Conservation (phyloP, 345 rosid species). For the Syzygium oleosum region DNA sequence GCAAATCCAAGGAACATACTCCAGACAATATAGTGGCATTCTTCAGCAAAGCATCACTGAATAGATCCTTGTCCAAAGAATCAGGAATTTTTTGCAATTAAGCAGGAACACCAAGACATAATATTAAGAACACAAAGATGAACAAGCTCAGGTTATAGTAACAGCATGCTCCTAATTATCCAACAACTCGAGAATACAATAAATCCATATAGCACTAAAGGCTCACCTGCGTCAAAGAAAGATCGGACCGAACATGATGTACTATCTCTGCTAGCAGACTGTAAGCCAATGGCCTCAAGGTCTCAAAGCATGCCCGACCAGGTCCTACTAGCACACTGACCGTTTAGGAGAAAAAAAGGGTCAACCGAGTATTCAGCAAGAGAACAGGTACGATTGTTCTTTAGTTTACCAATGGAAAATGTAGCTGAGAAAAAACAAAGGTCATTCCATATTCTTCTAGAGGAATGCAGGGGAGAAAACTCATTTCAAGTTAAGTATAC, state of each 20-base stretch:
- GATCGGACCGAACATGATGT: slow-evolving; percentile 92
- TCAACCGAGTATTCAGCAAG: not conserved
- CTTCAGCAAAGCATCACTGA: not conserved
- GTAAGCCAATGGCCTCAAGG: slow-evolving; percentile 97
- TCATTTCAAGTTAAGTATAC: not conserved
- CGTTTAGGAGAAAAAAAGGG: not conserved
- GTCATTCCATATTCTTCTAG: not conserved
- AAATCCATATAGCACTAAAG: not conserved
- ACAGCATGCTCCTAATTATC: not conserved
- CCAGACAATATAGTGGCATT: not conserved
- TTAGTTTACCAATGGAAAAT: not conserved
- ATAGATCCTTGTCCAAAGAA: not conserved
- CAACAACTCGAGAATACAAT: not conserved
- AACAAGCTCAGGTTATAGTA: not conserved
- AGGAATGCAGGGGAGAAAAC: not conserved
- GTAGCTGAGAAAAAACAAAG: not conserved
- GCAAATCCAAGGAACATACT: not conserved
- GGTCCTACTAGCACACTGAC: slow-evolving; percentile 93
- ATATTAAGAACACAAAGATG: not conserved
- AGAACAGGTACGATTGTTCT: not conserved
- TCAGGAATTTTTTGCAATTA: not conserved
- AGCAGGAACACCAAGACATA: not conserved
- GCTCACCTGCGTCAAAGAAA: slow-evolving; percentile 76
- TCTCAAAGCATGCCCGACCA: slow-evolving; percentile 96
- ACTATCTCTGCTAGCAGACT: slow-evolving; percentile 97